A percentile compares a stretch with the other conserved stretches of the same genome.
Evolutionary conservation across 257 asterid genomes (phyloP).

Genomic region (Agastache rugosa): DNA sequence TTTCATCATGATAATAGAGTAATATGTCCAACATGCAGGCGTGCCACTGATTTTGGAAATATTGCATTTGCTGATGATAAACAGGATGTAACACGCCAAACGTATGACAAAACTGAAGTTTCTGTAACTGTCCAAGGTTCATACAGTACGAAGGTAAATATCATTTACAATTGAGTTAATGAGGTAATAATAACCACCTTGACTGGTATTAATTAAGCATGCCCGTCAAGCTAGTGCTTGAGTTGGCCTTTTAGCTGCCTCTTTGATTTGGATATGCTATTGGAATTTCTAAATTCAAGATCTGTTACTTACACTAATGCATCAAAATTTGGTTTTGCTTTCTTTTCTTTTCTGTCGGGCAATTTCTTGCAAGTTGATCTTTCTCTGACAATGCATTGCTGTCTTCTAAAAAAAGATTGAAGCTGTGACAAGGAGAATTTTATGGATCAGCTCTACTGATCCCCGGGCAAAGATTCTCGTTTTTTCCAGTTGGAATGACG

Average conservation of each 20-base stretch:
- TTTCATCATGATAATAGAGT: slow-evolving; percentile 55
- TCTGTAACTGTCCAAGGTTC: slow-evolving; percentile 78
- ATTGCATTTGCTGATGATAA: slow-evolving; percentile 86
- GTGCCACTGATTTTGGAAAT: slow-evolving; percentile 76
- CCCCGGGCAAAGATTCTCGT: slow-evolving; percentile 75
- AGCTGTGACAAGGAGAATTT: slow-evolving; percentile 91
- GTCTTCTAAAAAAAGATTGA: slow-evolving; percentile 76
- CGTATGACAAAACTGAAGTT: slow-evolving; percentile 58
- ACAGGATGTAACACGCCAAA: slow-evolving; percentile 42
- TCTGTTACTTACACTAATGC: not conserved
- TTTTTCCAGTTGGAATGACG: slow-evolving; percentile 96
- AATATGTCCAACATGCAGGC: slow-evolving; percentile 95
- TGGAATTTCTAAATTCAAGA: not conserved
- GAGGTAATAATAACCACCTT: slow-evolving; percentile 21
- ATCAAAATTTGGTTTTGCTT: slow-evolving; percentile 11
- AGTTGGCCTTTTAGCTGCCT: slow-evolving; percentile 16
- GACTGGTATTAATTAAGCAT: not conserved
- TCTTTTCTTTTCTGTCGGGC: slow-evolving; percentile 13
- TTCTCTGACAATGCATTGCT: slow-evolving; percentile 32
- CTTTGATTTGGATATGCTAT: slow-evolving; percentile 8
- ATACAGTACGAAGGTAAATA: slow-evolving; percentile 86
- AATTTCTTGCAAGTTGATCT: not conserved
- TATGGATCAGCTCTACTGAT: slow-evolving; percentile 68
- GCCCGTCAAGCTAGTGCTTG: not conserved
- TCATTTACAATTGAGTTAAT: slow-evolving; percentile 24